These are phyloP conservation scores for Exophiala mesophila DNA, from an alignment of 2,329 filamentous ascomycete genomes.

Conservation along the genomic window DNA sequence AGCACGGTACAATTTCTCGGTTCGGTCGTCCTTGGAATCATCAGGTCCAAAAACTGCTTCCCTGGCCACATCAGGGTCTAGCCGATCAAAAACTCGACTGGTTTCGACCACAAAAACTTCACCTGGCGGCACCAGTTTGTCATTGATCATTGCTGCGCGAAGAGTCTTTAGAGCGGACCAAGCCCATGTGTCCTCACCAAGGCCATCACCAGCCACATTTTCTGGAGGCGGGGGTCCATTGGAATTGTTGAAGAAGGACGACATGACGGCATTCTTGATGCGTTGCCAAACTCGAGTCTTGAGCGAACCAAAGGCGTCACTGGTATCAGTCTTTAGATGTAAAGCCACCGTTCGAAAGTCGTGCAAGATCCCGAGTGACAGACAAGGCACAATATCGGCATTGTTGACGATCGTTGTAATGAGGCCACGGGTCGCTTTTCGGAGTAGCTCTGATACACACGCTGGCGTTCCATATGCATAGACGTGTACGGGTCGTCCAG, in stretches of 20 bases:
- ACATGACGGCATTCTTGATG: conserved; percentile 49
- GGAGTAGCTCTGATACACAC: conserved; percentile 65
- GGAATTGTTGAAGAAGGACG: conserved; percentile 24
- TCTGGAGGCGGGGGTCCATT: conserved; percentile 37
- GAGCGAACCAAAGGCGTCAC: conserved; percentile 62
- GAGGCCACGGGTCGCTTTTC: conserved; percentile 65
- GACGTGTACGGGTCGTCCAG: conserved; percentile 68
- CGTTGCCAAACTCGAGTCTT: conserved; percentile 62
- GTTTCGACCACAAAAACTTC: conserved; percentile 71
- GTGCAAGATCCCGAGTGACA: conserved; percentile 68
- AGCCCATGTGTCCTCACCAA: conserved; percentile 65
- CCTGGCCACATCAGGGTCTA: conserved; percentile 44
- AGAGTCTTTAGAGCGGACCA: conserved; percentile 62
- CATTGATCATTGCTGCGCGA: conserved; percentile 61
- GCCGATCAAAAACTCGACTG: conserved; percentile 59
- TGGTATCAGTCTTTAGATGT: conserved; percentile 67
- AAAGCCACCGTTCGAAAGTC: conserved; percentile 69
- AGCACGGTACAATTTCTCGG: conserved; percentile 28
- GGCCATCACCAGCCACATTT: conserved; percentile 42
- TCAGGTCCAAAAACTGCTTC: conserved; percentile 42
- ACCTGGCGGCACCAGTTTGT: conserved; percentile 68
- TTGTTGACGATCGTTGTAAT: conserved; percentile 71
- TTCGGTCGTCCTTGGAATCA: conserved; percentile 34
- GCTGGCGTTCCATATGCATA: conserved; percentile 73
- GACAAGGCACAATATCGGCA: conserved; percentile 66